Evolutionary conservation across 768 basidiomycete genomes (phyloP).

Genomic region (Termitomyces sp.): DNA sequence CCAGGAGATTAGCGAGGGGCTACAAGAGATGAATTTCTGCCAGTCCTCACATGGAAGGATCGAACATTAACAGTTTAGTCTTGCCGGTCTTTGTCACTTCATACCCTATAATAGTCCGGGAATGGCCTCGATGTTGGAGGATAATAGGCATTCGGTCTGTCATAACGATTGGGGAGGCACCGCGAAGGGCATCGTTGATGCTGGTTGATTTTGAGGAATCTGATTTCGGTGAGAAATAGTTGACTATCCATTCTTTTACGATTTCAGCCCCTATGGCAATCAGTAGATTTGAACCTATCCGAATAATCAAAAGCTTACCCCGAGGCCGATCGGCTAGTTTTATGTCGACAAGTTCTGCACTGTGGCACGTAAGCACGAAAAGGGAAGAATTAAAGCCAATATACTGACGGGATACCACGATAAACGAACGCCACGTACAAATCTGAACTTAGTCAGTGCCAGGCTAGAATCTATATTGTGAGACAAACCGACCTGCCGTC

Average conservation of each 20-base stretch:
- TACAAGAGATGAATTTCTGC: not conserved
- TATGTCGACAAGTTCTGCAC: slow-evolving; percentile 68
- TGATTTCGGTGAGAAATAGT: slow-evolving; percentile 57
- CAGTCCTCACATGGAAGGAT: slow-evolving; percentile 66
- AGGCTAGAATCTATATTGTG: not conserved
- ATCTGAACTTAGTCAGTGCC: slow-evolving; percentile 39
- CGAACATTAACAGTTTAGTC: slow-evolving; percentile 70
- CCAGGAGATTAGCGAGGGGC: not conserved
- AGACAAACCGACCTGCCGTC: slow-evolving; percentile 56
- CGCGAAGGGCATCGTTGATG: slow-evolving; percentile 52
- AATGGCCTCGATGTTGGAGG: slow-evolving; percentile 82
- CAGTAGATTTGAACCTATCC: not conserved
- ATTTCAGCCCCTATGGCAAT: slow-evolving; percentile 34
- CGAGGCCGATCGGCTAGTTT: slow-evolving; percentile 39
- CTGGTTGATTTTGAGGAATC: slow-evolving; percentile 27
- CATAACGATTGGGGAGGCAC: slow-evolving; percentile 48
- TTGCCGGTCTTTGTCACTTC: slow-evolving; percentile 60
- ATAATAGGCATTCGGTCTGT: slow-evolving; percentile 79
- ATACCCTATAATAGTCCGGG: slow-evolving; percentile 83
- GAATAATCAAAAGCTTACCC: slow-evolving; percentile 33
- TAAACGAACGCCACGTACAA: slow-evolving; percentile 76
- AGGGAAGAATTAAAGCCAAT: not conserved
- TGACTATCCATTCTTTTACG: slow-evolving; percentile 70
- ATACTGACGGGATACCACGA: slow-evolving; percentile 77
- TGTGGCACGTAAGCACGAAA: slow-evolving; percentile 23